Evolutionary conservation across 164 flowering plant genomes (phyloP).

Genomic region (Tetrastigma voinierianum): DNA sequence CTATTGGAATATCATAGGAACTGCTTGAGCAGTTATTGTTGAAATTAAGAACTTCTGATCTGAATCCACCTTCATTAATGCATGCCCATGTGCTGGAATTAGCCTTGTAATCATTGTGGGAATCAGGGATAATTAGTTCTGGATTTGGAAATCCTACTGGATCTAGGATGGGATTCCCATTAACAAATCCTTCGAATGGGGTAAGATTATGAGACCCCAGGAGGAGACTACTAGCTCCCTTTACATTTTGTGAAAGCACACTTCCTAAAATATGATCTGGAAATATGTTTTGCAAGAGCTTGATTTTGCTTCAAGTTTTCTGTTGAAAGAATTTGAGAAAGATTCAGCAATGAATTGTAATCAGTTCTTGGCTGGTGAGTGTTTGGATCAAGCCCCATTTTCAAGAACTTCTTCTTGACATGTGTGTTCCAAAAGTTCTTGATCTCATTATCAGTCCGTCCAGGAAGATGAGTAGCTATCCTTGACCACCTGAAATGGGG

Average conservation of each 20-base stretch:
- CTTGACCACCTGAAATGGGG: slow-evolving; percentile 63
- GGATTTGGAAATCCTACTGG: neutral
- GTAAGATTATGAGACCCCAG: slow-evolving; percentile 12
- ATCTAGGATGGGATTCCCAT: neutral
- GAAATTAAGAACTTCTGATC: neutral
- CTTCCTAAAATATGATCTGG: slow-evolving; percentile 26
- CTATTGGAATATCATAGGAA: slow-evolving; percentile 5
- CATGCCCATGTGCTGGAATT: slow-evolving; percentile 5
- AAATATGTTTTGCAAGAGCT: slow-evolving; percentile 42
- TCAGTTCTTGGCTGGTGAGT: slow-evolving; percentile 69
- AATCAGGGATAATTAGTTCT: neutral
- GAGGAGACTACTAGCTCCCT: slow-evolving; percentile 9
- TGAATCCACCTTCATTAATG: slow-evolving; percentile 1
- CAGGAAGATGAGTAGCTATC: slow-evolving; percentile 70
- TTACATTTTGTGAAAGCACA: slow-evolving; percentile 19
- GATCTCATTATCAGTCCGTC: slow-evolving; percentile 70
- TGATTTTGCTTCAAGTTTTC: slow-evolving; percentile 30
- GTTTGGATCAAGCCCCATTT: slow-evolving; percentile 63
- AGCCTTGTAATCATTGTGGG: slow-evolving; percentile 2
- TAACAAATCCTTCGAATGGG: slow-evolving; percentile 9
- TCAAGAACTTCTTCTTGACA: slow-evolving; percentile 56
- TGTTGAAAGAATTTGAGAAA: slow-evolving; percentile 34
- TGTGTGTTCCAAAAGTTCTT: slow-evolving; percentile 81
- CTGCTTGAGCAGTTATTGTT: slow-evolving; percentile 10
- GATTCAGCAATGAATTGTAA: slow-evolving; percentile 35